Conservation (phyloP, 805 yeast species). For the Trichomonascus vanleenenianus region DNA sequence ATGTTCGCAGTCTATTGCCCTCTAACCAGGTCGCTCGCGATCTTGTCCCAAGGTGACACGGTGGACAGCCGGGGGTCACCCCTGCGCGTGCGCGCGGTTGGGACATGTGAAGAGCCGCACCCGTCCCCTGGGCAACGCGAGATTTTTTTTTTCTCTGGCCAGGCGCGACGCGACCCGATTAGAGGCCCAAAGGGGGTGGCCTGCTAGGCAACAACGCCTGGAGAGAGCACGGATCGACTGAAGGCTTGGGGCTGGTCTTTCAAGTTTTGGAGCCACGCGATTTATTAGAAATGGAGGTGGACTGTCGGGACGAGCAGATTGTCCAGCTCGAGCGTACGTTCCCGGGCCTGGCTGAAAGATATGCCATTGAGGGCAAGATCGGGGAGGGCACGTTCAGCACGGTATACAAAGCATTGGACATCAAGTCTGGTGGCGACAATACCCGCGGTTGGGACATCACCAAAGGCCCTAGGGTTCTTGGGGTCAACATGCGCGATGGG, state of each 20-base stretch:
- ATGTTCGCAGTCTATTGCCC: too few species aligned
- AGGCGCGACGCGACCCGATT: not conserved
- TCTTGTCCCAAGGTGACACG: too few species aligned
- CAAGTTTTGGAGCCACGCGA: not conserved
- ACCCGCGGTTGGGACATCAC: conserved; percentile 12
- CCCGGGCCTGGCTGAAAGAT: conserved; percentile 42
- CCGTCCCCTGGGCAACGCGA: not conserved
- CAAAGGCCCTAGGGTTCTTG: too few species aligned
- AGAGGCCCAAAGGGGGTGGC: too few species aligned
- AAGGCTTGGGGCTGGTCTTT: too few species aligned
- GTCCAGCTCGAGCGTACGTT: conserved; percentile 34
- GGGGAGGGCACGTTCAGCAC: conserved; percentile 63
- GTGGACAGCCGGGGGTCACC: too few species aligned
- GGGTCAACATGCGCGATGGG: too few species aligned
- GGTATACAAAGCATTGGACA: conserved; percentile 55
- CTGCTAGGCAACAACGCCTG: not conserved
- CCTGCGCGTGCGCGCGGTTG: too few species aligned
- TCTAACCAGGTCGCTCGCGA: too few species aligned
- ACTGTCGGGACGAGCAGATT: conserved; percentile 13
- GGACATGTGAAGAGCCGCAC: too few species aligned
- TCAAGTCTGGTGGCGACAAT: conserved; percentile 31
- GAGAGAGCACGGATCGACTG: too few species aligned
- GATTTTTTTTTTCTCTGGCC: not conserved
- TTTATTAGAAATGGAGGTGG: conserved; percentile 4
- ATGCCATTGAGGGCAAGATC: conserved; percentile 46